Evolutionary conservation across 225 moss, liverwort and hornwort species (phyloP).

Genomic region (Ulota crispa): DNA sequence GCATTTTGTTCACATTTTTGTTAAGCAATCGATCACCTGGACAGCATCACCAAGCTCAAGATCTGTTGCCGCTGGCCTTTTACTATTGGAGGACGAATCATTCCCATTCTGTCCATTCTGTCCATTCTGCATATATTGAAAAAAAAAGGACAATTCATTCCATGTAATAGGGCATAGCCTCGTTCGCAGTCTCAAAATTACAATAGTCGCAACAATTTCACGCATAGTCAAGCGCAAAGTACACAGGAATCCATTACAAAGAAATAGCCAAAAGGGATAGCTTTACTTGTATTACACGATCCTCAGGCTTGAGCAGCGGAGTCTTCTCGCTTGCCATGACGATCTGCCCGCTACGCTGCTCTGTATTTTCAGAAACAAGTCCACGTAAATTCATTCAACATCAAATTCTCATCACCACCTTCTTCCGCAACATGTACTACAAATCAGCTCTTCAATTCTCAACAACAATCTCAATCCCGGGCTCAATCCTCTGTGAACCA

Average conservation of each 20-base stretch:
- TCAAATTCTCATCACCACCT: background rate
- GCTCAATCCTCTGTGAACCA: background rate
- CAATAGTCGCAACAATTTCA: background rate
- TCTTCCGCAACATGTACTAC: background rate
- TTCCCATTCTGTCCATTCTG: conserved; percentile 29
- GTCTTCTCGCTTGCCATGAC: conserved; percentile 40
- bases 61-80: conserved; percentile 38
- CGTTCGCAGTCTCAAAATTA: background rate
- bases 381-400: background rate
- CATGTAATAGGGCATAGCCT: background rate
- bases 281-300: conserved; percentile 31
- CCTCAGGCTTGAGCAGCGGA: conserved; percentile 39
- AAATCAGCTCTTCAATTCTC: background rate
- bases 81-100: background rate
- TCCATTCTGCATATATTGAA: conserved; percentile 13
- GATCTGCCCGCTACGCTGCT: conserved; percentile 12
- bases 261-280: background rate
- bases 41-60: conserved; percentile 72
- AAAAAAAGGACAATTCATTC: background rate
- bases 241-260: background rate
- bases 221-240: background rate
- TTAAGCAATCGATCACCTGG: conserved; percentile 39
- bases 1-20: background rate
- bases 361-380: conserved; percentile 15
- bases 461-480: background rate